Evolutionary conservation across 2,329 filamentous ascomycete species (phyloP).

Genomic region (Xylariaceae sp.): DNA sequence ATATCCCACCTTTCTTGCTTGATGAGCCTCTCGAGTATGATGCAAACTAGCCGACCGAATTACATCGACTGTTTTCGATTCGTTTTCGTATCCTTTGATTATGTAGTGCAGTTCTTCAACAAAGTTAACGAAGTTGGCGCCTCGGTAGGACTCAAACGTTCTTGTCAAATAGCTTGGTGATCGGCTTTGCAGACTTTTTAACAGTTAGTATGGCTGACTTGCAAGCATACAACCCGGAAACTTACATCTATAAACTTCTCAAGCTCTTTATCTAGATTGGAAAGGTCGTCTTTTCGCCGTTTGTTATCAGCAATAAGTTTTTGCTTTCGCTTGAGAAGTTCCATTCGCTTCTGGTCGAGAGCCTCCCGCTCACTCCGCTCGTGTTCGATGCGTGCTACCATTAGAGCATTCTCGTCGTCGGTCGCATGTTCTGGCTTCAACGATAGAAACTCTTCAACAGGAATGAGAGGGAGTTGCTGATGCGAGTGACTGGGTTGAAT

Average conservation of each 20-base stretch:
- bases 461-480: conserved; percentile 75
- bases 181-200: conserved; percentile 72
- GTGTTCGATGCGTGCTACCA: conserved; percentile 85
- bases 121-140: neutral
- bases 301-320: conserved; percentile 70
- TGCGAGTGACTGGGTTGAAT: conserved; percentile 67
- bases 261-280: conserved; percentile 82
- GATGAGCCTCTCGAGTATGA: neutral
- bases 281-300: conserved; percentile 86
- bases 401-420: conserved; percentile 71
- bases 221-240: conserved; percentile 13
- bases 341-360: conserved; percentile 77
- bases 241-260: conserved; percentile 89
- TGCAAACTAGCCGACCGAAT: neutral
- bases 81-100: neutral
- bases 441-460: conserved; percentile 72
- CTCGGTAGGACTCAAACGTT: conserved; percentile 22
- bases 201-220: conserved; percentile 22
- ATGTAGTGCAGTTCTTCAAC: neutral
- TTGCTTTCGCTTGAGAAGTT: conserved; percentile 61
- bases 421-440: conserved; percentile 69
- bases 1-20: conserved; percentile 6
- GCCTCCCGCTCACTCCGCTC: conserved; percentile 79
- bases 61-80: neutral
- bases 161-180: conserved; percentile 80